A percentile compares a stretch with the other conserved stretches of the same genome.
phyloP scores from a whole-genome alignment of 169 alveolate species.

The Cyclospora cayetanensis region DNA sequence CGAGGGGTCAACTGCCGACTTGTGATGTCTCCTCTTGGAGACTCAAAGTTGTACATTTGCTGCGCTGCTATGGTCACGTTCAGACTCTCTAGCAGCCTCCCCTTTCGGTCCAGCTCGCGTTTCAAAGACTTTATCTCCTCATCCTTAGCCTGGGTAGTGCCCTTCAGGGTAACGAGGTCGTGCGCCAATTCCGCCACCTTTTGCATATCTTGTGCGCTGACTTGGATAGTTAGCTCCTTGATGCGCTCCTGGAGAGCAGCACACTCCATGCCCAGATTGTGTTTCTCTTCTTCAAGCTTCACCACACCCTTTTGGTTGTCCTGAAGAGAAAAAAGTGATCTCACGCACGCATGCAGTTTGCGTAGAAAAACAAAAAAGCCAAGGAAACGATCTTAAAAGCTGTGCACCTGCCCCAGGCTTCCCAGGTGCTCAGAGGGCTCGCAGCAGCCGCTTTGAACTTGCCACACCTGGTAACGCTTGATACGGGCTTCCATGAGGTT shows the following conservation, averaged over 20 bases:
- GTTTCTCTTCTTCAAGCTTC: conserved; percentile 35
- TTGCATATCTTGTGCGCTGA: conserved; percentile 31
- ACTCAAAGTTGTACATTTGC: neutral
- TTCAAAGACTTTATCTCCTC: conserved; percentile 24
- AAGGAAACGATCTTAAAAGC: neutral
- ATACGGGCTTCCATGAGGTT: conserved; percentile 28
- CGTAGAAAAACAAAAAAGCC: neutral
- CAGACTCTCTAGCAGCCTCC: neutral
- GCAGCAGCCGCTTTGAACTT: neutral
- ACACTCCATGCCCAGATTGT: neutral
- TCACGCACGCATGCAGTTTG: neutral
- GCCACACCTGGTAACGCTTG: conserved; percentile 51
- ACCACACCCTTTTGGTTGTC: conserved; percentile 20
- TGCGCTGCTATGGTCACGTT: neutral
- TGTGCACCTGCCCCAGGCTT: neutral
- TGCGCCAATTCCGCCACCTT: conserved; percentile 47
- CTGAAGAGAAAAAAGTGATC: neutral
- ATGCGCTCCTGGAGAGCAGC: conserved; percentile 40
- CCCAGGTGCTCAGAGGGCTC: neutral
- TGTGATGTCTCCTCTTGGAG: conserved; percentile 12
- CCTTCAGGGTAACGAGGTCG: conserved; percentile 14
- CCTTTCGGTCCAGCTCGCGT: conserved; percentile 2
- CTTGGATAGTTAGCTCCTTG: conserved; percentile 40
- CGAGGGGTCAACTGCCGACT: conserved; percentile 34
- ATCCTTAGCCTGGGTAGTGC: conserved; percentile 6